Percentiles rank a stretch among this genome's conserved stretches.
phyloP scores from a whole-genome alignment of 345 rosid species.

The Camelina sativa region DNA sequence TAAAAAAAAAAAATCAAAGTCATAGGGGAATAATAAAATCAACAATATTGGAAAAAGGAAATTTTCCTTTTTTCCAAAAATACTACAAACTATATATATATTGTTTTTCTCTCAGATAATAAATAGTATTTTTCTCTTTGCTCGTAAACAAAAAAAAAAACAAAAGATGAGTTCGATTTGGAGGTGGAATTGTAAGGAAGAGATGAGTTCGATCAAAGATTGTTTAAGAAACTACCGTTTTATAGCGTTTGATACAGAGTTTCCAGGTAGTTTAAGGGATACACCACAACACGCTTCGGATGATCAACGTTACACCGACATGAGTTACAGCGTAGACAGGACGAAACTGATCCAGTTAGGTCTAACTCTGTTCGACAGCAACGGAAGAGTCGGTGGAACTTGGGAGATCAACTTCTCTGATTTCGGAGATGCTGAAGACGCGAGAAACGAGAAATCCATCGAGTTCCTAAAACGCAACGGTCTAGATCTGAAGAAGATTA shows the following conservation, averaged over 20 bases:
- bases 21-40: no score
- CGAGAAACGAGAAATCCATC: slow-evolving; percentile 4
- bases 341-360: slow-evolving; percentile 37
- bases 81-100: no score
- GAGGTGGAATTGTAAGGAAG: neutral
- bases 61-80: no score
- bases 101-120: neutral
- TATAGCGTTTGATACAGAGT: slow-evolving; percentile 14
- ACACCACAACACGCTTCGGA: neutral
- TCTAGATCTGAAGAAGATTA: slow-evolving; percentile 1
- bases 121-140: neutral
- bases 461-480: slow-evolving; percentile 10
- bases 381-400: neutral
- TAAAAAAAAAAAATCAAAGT: no score
- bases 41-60: no score
- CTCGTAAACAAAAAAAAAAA: neutral
- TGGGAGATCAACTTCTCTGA: slow-evolving; percentile 33
- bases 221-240: neutral
- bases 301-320: neutral
- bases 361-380: neutral
- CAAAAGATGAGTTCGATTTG: neutral
- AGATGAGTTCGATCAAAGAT: neutral
- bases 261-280: slow-evolving; percentile 6
- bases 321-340: slow-evolving; percentile 6
- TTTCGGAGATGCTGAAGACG: neutral